Base-by-base conservation (phyloP, 768 basidiomycete species). In the Boletus rubropictus region DNA sequence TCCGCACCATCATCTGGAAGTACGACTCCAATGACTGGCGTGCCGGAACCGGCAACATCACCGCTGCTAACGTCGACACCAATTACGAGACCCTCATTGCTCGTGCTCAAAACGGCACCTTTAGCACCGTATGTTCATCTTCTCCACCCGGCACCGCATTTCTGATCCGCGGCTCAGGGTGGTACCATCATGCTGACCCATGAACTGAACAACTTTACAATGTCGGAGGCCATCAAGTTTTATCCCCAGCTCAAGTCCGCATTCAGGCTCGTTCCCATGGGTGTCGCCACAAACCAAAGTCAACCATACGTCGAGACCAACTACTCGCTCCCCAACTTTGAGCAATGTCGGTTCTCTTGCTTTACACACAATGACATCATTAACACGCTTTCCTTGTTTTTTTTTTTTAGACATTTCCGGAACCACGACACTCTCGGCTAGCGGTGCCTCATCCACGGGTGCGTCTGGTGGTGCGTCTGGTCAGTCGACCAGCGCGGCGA, bases 1-100 rank as follows among this genome's bases (percentile, higher is more conserved):
- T 90, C 14, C 76, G 75, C 11, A 86, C 86, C 3, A 73, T 91
- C 59, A 70, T 90, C 42, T 91, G 89, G 89, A 62, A 71, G 54
- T 80, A 75, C 50, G 81, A 85, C 56, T 76, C 81, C n/a, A 69
- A 74, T 32, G 88, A 92, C 64, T 89, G 86, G 86, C 75, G 79
- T 59, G 77, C 74, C 21, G 76, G 79, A 5, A 71, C 70, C 2
- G 73, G 70, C 3, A 66, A 66, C 29, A 53, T 74, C 36, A 76
- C 73, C 8, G 61, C 63, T 2, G 72, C 72, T 22, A 63, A 72
- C 25, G 71, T 84, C 15, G 72, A 79, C 41, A 57, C 61, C 39
- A 77, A 80, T 53, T 86, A 86, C 56, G 60, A 80, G 43, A 51
- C 44, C 7, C 73, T 89, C 62, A 67, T 85, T 24, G 40, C 69